Evolutionary conservation across 106 monocot genomes (phyloP).

Genomic region (Gastrodia elata): DNA sequence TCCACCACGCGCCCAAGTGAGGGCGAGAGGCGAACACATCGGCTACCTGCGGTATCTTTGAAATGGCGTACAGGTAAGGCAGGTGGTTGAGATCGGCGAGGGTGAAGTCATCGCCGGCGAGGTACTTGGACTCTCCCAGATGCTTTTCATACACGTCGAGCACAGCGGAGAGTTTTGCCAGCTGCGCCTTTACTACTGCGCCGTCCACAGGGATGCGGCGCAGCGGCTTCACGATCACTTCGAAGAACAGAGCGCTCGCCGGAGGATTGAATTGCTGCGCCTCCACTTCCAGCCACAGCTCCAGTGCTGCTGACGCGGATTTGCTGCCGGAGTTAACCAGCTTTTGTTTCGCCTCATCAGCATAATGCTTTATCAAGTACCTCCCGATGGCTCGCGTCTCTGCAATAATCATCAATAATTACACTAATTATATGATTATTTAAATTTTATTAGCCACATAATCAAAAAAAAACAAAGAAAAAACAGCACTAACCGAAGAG

Average conservation of each 20-base stretch:
- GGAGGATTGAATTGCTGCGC: slow-evolving; percentile 50
- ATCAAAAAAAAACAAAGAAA: neutral
- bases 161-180: slow-evolving; percentile 52
- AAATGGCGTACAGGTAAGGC: slow-evolving; percentile 53
- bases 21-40: slow-evolving; percentile 44
- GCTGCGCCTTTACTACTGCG: slow-evolving; percentile 35
- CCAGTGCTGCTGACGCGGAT: slow-evolving; percentile 39
- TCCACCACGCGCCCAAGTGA: slow-evolving; percentile 82
- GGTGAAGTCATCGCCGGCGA: slow-evolving; percentile 78
- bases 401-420: too few species aligned
- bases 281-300: slow-evolving; percentile 83
- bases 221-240: slow-evolving; percentile 50
- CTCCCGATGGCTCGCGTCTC: slow-evolving; percentile 74
- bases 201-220: slow-evolving; percentile 43
- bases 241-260: slow-evolving; percentile 40
- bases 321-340: slow-evolving; percentile 37
- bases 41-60: slow-evolving; percentile 20
- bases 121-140: slow-evolving; percentile 58
- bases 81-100: slow-evolving; percentile 81
- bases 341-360: slow-evolving; percentile 44
- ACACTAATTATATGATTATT: neutral
- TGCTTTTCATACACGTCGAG: slow-evolving; percentile 74
- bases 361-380: slow-evolving; percentile 69
- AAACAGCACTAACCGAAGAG: slow-evolving; percentile 40
- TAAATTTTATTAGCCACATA: neutral